Conservation (phyloP, 768 basidiomycete species). For the Suillus fuscotomentosus region DNA sequence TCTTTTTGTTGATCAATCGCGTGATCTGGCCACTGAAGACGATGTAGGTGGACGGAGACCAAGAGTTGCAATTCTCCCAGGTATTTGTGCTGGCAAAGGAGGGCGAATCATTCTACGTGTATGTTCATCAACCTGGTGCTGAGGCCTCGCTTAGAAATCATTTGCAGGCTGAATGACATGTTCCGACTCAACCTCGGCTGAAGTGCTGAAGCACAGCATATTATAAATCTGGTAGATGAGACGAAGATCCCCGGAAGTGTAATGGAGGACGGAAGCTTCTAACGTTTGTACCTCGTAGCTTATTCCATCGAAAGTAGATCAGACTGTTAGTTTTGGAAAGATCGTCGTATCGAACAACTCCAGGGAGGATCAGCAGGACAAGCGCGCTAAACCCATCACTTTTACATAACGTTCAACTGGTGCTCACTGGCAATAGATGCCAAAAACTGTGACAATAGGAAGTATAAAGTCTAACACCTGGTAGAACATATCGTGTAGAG, state of each 20-base stretch:
- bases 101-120: constrained; percentile 80
- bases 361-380: neutral
- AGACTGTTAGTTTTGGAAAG: neutral
- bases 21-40: constrained; percentile 2
- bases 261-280: constrained; percentile 22
- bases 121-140: constrained; percentile 30
- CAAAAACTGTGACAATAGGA: neutral
- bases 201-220: constrained; percentile 24
- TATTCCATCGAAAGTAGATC: neutral
- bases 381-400: neutral
- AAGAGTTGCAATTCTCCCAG: constrained; percentile 90
- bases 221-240: constrained; percentile 2
- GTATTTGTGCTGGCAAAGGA: constrained; percentile 89
- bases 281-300: constrained; percentile 12
- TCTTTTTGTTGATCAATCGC: constrained; percentile 7
- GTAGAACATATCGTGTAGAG: constrained; percentile 23
- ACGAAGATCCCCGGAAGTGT: constrained; percentile 10
- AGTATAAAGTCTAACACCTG: constrained; percentile 6
- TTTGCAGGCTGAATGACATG: constrained; percentile 74
- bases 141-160: constrained; percentile 8
- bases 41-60: constrained; percentile 67
- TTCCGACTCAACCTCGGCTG: constrained; percentile 84
- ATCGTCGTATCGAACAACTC: neutral
- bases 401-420: neutral
- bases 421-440: no score